Evolutionary conservation across 345 rosid species (phyloP).

Genomic region (Bruguiera parviflora): DNA sequence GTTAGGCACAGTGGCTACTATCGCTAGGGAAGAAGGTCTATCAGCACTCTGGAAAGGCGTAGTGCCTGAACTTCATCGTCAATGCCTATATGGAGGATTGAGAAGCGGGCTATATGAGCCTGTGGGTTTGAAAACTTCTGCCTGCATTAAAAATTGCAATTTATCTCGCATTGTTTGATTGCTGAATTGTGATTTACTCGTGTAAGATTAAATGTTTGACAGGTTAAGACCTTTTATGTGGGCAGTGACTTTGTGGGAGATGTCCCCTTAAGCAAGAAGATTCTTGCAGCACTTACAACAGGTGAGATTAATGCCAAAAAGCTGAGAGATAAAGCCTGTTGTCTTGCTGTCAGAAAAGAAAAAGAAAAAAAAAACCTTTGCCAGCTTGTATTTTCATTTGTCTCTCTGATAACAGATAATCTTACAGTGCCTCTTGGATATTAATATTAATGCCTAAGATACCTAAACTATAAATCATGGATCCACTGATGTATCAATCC

Average conservation of each 20-base stretch:
- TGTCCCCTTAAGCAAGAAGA: conserved; percentile 88
- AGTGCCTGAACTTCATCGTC: conserved; percentile 94
- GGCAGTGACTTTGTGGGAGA: conserved; percentile 89
- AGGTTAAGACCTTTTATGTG: conserved; percentile 84
- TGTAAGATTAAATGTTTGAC: conserved; percentile 12
- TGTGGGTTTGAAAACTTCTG: conserved; percentile 45
- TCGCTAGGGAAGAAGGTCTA: conserved; percentile 91
- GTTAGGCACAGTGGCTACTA: conserved; percentile 89
- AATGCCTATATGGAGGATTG: conserved; percentile 88
- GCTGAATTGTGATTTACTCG: conserved; percentile 6
- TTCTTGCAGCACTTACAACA: conserved; percentile 95
- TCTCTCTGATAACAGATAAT: neutral
- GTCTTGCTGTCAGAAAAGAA: neutral
- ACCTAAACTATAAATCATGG: neutral
- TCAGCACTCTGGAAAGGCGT: conserved; percentile 94
- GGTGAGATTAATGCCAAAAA: conserved; percentile 47
- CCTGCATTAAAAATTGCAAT: neutral
- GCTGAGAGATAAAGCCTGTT: neutral
- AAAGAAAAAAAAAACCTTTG: neutral
- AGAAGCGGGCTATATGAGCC: conserved; percentile 98
- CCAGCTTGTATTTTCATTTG: neutral
- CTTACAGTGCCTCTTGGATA: neutral
- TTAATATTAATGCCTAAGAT: neutral
- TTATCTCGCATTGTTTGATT: conserved; percentile 6
- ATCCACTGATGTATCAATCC: neutral